Percentiles rank a stretch among this genome's conserved stretches.
These are phyloP conservation scores for Aspergillus floridensis DNA, from an alignment of 2,329 filamentous ascomycete species.

Conservation along the genomic window DNA sequence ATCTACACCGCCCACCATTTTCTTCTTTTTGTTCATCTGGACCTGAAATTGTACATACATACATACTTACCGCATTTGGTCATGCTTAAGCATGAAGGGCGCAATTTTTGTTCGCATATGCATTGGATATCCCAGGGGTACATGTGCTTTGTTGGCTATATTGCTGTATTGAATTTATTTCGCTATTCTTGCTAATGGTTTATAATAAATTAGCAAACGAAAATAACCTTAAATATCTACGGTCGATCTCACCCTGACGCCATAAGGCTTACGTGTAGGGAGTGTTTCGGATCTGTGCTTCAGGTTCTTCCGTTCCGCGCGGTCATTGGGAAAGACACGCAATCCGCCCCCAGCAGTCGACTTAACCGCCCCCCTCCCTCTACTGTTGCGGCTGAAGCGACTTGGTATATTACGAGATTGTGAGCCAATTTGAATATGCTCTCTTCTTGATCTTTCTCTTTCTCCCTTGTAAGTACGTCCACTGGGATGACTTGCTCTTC, in stretches of 20 bases:
- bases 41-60: conserved; percentile 24
- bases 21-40: conserved; percentile 8
- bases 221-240: background rate
- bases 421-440: conserved; percentile 14
- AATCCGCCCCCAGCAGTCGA: conserved; percentile 15
- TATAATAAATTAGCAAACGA: background rate
- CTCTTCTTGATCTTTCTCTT: conserved; percentile 14
- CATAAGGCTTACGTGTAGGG: background rate
- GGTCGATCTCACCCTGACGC: background rate
- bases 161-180: background rate
- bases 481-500: conserved; percentile 8
- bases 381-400: background rate
- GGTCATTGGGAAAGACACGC: conserved; percentile 20
- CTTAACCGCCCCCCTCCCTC: background rate
- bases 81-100: conserved; percentile 17
- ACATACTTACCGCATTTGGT: conserved; percentile 12
- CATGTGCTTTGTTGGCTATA: background rate
- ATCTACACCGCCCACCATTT: background rate
- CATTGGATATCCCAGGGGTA: conserved; percentile 15
- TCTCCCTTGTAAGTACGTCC: conserved; percentile 1
- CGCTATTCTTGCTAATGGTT: background rate
- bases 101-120: conserved; percentile 9
- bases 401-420: background rate
- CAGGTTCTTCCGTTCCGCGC: conserved; percentile 25
- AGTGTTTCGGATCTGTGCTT: conserved; percentile 13